Conservation (phyloP, 306 rosid genomes). For the Castanea mollissima region DNA sequence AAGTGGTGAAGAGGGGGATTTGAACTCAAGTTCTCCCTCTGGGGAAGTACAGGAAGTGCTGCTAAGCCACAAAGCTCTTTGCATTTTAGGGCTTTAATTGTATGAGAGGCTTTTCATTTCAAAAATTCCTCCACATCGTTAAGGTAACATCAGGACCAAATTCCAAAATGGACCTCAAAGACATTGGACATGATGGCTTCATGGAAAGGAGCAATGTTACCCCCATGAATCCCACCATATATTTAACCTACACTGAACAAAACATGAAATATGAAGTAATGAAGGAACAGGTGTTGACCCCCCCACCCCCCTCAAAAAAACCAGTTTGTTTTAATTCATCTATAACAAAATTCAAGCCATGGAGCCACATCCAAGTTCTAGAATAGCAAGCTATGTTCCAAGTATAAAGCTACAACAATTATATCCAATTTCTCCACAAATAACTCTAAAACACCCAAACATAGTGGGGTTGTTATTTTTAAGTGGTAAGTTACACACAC, state of each 20-base stretch:
- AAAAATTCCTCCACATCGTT: background rate
- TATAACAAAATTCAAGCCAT: background rate
- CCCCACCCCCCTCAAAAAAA: no score
- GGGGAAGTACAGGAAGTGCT: no score
- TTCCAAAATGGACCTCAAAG: background rate
- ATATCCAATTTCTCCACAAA: no score
- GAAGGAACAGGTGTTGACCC: background rate
- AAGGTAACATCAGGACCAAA: background rate
- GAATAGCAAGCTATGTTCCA: no score
- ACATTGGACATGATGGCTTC: background rate
- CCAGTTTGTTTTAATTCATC: background rate
- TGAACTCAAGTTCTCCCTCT: no score
- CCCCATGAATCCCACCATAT: background rate
- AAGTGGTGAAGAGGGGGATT: no score
- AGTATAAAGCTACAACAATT: no score
- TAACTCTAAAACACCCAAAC: no score
- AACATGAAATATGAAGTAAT: background rate
- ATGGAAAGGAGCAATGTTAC: background rate
- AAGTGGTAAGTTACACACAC: no score
- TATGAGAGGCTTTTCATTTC: background rate
- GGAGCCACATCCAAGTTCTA: background rate
- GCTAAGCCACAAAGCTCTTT: background rate
- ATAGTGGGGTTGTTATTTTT: no score
- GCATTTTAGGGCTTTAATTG: background rate
- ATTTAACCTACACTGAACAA: background rate